Percentiles rank a stretch among this genome's conserved stretches.
Evolutionary conservation across 495 filamentous ascomycete species (phyloP).

Genomic region (Bacidia rubella): DNA sequence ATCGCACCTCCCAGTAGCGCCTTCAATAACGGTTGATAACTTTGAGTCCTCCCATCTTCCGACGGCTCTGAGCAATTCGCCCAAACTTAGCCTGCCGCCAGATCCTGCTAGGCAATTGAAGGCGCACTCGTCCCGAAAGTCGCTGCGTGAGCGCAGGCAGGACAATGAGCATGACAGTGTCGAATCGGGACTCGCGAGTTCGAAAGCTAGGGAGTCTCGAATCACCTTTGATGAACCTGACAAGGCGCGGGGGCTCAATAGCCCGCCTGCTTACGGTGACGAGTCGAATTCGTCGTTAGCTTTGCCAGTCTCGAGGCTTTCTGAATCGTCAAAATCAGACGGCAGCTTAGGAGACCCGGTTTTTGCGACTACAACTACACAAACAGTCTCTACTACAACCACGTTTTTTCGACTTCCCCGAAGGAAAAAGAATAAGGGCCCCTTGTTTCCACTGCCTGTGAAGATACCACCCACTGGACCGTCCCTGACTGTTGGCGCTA

Average conservation of each 20-base stretch:
- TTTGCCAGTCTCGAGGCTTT: constrained; percentile 56
- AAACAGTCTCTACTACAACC: constrained; percentile 47
- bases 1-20: constrained; percentile 37
- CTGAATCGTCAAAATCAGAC: constrained; percentile 87
- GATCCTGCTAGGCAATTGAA: constrained; percentile 24
- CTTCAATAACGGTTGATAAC: constrained; percentile 53
- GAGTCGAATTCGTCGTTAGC: constrained; percentile 54
- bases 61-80: neutral
- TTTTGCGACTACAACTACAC: constrained; percentile 48
- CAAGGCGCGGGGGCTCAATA: constrained; percentile 39
- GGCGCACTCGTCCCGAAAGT: constrained; percentile 23
- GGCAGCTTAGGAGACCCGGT: constrained; percentile 67
- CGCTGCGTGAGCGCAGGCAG: neutral
- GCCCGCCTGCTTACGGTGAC: constrained; percentile 48
- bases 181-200: constrained; percentile 18
- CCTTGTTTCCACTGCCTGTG: constrained; percentile 78
- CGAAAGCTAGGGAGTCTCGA: constrained; percentile 31
- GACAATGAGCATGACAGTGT: neutral
- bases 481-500: constrained; percentile 13
- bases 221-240: constrained; percentile 57
- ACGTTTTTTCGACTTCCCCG: constrained; percentile 73
- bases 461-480: constrained; percentile 32
- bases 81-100: constrained; percentile 9
- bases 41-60: neutral
- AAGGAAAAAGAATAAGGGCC: constrained; percentile 65